Evolutionary conservation across 345 rosid genomes (phyloP).

Genomic region (Dovyalis caffra): DNA sequence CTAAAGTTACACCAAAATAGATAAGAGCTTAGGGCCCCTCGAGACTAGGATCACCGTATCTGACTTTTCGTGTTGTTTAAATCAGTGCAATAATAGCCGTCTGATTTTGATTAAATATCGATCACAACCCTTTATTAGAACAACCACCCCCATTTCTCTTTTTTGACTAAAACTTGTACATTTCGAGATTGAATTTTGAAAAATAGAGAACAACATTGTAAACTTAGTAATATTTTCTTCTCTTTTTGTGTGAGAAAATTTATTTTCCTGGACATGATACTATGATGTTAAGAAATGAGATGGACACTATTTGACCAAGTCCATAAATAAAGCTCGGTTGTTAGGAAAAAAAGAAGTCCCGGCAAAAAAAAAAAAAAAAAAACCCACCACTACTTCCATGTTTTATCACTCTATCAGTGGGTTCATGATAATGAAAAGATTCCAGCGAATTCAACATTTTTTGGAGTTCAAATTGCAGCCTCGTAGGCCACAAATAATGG

Average conservation of each 20-base stretch:
- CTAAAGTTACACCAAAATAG: neutral
- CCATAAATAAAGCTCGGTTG: neutral
- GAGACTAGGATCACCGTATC: neutral
- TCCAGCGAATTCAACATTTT: neutral
- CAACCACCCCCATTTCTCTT: neutral
- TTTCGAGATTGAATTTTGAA: neutral
- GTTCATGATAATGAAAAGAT: neutral
- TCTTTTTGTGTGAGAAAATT: neutral
- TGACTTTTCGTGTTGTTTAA: neutral
- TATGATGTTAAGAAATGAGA: neutral
- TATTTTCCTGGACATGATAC: neutral
- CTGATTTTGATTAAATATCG: neutral
- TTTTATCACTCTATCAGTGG: neutral
- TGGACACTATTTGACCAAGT: neutral
- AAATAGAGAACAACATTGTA: neutral
- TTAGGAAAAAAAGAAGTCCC: neutral
- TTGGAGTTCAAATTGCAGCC: neutral
- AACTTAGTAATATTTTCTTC: neutral
- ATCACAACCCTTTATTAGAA: neutral
- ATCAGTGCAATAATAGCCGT: neutral
- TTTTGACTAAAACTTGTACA: neutral
- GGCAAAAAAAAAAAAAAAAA: neutral
- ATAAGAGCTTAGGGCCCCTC: neutral
- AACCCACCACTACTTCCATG: neutral
- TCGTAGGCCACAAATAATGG: neutral